These are phyloP conservation scores for Tarenaya hassleriana DNA, from an alignment of 345 rosid genomes.

Conservation along the genomic window DNA sequence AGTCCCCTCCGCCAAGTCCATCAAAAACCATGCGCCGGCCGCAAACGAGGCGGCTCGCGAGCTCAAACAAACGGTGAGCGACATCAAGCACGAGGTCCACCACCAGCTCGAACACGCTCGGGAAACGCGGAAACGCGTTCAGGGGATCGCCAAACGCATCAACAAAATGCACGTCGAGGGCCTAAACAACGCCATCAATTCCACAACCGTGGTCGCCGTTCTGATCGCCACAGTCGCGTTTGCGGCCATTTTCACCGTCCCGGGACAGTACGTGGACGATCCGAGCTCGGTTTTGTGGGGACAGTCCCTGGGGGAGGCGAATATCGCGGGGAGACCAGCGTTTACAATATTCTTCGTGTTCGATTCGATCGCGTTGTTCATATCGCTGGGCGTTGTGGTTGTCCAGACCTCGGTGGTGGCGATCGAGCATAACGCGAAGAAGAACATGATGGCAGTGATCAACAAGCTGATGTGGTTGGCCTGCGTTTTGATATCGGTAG, in stretches of 20 bases:
- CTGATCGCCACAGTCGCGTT: conserved; percentile 92
- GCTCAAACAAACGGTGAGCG: conserved; percentile 81
- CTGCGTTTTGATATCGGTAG: conserved; percentile 72
- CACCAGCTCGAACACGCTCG: conserved; percentile 70
- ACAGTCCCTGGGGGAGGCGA: conserved; percentile 57
- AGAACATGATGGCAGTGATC: conserved; percentile 78
- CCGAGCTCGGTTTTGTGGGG: conserved; percentile 26
- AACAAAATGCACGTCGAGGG: conserved; percentile 83
- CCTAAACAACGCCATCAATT: conserved; percentile 84
- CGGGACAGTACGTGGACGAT: conserved; percentile 65
- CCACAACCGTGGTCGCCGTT: conserved; percentile 82
- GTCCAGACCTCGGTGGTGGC: conserved; percentile 94
- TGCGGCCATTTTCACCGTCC: conserved; percentile 85
- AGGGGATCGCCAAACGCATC: conserved; percentile 70
- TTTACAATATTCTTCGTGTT: conserved; percentile 65
- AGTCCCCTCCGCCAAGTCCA: conserved; percentile 47
- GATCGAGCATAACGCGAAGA: conserved; percentile 72
- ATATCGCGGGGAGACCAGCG: conserved; percentile 44
- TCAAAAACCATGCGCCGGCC: conserved; percentile 43
- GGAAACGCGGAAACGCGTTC: conserved; percentile 58
- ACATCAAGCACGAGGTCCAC: conserved; percentile 80
- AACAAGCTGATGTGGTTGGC: conserved; percentile 98
- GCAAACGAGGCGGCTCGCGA: conserved; percentile 40
- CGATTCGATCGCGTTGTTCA: conserved; percentile 83
- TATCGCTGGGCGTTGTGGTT: conserved; percentile 87